Evolutionary conservation across 2,329 filamentous ascomycete genomes (phyloP), one percentile per base, ranked within the genome.

Genomic region (Fusarium pilosicola): DNA sequence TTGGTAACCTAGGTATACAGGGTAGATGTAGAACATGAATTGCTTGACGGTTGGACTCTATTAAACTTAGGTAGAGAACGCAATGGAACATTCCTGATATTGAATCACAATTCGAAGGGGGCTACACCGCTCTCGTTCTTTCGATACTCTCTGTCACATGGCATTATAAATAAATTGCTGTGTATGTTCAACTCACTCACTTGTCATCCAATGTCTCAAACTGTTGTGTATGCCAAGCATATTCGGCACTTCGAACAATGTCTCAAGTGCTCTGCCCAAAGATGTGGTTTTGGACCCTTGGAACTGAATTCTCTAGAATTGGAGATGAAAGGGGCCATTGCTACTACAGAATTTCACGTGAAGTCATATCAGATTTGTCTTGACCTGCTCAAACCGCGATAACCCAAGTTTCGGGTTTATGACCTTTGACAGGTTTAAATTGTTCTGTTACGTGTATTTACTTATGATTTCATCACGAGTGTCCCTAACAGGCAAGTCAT

Each of bases 321-420:
- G 38, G 42, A 44, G 36, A 51, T 48, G 24, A 54, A 42, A 52
- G 46, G 55, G 39, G 22, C 14, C 14, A 20, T 42, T 13, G 14
- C 24, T 38, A 51, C 36, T 41, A 22, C 46, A 59, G 22, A 32
- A 39, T 26, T 60, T 68, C 52, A 64, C 45, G 42, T 71, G 63
- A 57, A 54, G 34, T 58, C 45, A 57, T 55, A 24, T 24, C 28
- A 57, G 42, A 28, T 20, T 7, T 68, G 30, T 41, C 42, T 20
- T 56, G 62, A 62, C 45, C 34, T 45, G 44, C 59, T 68, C 38
- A 42, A 55, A 67, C 49, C 30, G 54, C 42, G 57, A 65, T 41
- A 62, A 49, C 18, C 8, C 46, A 32, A 49, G 26, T 59, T 67
- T 62, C 55, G 65, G 62, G 22, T 34, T 42, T 48, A 41, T 44